Base-by-base conservation (phyloP, 305 asterid species). In the Solanum aculeatissimum region DNA sequence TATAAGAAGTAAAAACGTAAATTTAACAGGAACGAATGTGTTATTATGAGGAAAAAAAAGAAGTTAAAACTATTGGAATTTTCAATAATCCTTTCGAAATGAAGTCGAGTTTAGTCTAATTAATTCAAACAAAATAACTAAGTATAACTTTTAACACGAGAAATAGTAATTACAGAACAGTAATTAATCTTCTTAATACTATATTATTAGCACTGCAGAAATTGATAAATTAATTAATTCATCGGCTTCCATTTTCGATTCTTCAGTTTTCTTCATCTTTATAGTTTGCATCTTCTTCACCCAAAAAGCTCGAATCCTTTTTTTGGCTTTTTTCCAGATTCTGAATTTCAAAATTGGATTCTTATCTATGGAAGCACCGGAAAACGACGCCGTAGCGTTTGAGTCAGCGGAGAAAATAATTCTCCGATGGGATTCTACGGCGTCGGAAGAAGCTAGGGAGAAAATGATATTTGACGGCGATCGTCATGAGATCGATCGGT, bases 381-480 rank as follows among this genome's bases (percentile, higher is more conserved):
- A 71, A 57, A 86, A 87, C 85, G 80, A 87, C 87, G 66, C 91
- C 83, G 89, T 6, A 1, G 45, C 78, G 6, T 62, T 84, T 15
- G 89, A 84, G 45, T 87, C 90, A 8, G 89, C 99, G n/a, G 93
- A 93, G 86, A 89, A 88, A 75, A 85, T 91, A 32, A 94, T 95
- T 60, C 94, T 92, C 38, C 94, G 97, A 0, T 96, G 99, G 98
- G 97, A 95, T 86, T 92, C 99, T 62, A 87, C 93, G 43, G 93
- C 92, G 19, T 91, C 97, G 14, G 95, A 90, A n/a, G 96, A 92
- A 45, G 89, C 95, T 18, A 90, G 97, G 53, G 94, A 90, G 58
- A 89, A 86, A 35, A 94, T 94, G 98, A 94, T 96, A 85, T 96
- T 94, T 89, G 85, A 87, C 86, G 89, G 91, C 86, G 95, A 95